These are phyloP conservation scores for Perkinsus olseni DNA, from an alignment of 169 alveolate species.

Conservation along the genomic window DNA sequence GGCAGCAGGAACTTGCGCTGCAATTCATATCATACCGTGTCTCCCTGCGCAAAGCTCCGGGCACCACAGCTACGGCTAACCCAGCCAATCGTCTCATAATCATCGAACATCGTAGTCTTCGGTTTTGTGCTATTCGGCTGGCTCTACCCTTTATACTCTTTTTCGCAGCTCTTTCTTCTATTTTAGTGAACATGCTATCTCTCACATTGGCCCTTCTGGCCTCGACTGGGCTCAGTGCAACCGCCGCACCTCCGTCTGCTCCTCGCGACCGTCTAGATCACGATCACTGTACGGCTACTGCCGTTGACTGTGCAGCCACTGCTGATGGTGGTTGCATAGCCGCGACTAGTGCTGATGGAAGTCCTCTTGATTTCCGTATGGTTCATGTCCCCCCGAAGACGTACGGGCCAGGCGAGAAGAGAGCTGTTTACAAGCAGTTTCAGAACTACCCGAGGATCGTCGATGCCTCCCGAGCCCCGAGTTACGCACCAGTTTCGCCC, in stretches of 20 bases:
- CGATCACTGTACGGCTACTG: not conserved
- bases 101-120: no score
- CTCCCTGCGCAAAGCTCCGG: not conserved
- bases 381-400: not conserved
- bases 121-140: no score
- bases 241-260: not conserved
- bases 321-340: not conserved
- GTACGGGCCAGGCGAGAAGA: not conserved
- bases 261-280: not conserved
- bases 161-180: not conserved
- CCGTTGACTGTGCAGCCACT: not conserved
- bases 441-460: not conserved
- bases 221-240: not conserved
- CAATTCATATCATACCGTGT: not conserved
- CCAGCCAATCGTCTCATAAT: not conserved
- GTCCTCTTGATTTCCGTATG: not conserved
- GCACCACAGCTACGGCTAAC: not conserved
- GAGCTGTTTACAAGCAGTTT: not conserved
- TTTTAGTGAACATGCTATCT: not conserved
- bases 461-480: not conserved
- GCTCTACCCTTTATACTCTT: no score
- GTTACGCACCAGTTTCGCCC: not conserved
- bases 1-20: no score
- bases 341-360: not conserved
- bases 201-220: not conserved